phyloP scores from a whole-genome alignment of 352 stramenopile genomes.

The Phytophthora idaei region DNA sequence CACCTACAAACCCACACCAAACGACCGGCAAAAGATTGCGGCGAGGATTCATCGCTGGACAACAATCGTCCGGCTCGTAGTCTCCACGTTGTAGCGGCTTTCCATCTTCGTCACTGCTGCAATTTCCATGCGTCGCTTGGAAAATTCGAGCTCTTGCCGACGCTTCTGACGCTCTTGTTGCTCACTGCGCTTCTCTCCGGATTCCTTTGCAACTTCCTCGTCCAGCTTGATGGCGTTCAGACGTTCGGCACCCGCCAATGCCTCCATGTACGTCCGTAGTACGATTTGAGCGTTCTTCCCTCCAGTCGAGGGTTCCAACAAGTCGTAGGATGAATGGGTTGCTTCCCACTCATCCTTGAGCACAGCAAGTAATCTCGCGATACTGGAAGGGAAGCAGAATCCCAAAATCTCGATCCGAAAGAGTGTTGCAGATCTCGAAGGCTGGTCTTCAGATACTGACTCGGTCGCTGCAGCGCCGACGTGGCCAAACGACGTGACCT shows the following conservation, averaged over 20 bases:
- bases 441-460: slow-evolving; percentile 19
- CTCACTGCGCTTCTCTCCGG: slow-evolving; percentile 5
- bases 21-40: slow-evolving; percentile 16
- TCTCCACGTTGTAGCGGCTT: slow-evolving; percentile 34
- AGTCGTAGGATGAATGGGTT: slow-evolving; percentile 6
- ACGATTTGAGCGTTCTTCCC: slow-evolving; percentile 10
- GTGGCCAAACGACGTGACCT: slow-evolving; percentile 46
- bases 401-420: slow-evolving; percentile 61
- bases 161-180: slow-evolving; percentile 39
- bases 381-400: slow-evolving; percentile 56
- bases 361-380: slow-evolving; percentile 44
- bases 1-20: slow-evolving; percentile 5
- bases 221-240: slow-evolving; percentile 69
- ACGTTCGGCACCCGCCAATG: slow-evolving; percentile 46
- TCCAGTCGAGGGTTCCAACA: slow-evolving; percentile 7
- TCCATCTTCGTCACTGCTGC: slow-evolving; percentile 35
- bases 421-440: slow-evolving; percentile 19
- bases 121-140: slow-evolving; percentile 58
- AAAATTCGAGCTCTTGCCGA: slow-evolving; percentile 65
- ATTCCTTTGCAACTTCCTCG: slow-evolving; percentile 10
- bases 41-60: slow-evolving; percentile 16
- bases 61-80: slow-evolving; percentile 23
- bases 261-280: slow-evolving; percentile 53
- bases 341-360: slow-evolving; percentile 43
- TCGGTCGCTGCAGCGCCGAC: slow-evolving; percentile 16